These are phyloP conservation scores for Epicoccum nigrum DNA, from an alignment of 2,329 filamentous ascomycete genomes.

Conservation along the genomic window DNA sequence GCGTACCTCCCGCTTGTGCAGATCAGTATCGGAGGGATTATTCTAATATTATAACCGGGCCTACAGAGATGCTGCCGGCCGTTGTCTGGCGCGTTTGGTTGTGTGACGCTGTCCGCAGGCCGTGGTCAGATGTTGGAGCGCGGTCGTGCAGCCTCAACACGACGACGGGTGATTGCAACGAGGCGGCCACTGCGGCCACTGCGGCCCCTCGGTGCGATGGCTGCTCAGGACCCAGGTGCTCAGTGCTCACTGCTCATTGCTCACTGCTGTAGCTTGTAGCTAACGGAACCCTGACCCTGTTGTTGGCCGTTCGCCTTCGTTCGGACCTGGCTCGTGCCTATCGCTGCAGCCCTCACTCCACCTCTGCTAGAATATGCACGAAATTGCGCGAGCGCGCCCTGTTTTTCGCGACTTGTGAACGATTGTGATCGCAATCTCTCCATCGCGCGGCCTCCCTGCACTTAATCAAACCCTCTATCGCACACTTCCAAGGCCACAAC, in stretches of 20 bases:
- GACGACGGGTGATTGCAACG: constrained; percentile 1
- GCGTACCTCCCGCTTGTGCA: constrained; percentile 31
- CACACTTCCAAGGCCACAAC: constrained; percentile 17
- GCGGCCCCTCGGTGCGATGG: too few species aligned
- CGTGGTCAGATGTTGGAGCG: constrained; percentile 14
- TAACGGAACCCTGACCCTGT: not conserved
- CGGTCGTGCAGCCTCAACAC: constrained; percentile 20
- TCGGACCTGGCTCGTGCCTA: constrained; percentile 20
- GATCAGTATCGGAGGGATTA: constrained; percentile 31
- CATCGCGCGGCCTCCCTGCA: constrained; percentile 16
- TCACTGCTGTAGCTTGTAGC: too few species aligned
- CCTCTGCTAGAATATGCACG: constrained; percentile 11
- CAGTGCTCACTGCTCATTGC: too few species aligned
- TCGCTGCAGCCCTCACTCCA: constrained; percentile 13
- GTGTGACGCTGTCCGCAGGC: constrained; percentile 16
- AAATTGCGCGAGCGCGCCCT: constrained; percentile 23
- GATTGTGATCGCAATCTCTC: constrained; percentile 35
- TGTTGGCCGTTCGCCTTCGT: not conserved
- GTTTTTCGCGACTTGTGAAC: constrained; percentile 28
- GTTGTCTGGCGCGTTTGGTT: constrained; percentile 4
- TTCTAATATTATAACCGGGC: constrained; percentile 24
- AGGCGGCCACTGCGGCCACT: too few species aligned
- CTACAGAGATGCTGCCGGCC: not conserved
- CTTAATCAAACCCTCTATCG: constrained; percentile 18
- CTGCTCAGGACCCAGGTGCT: too few species aligned